Percentiles rank a stretch among this genome's conserved stretches.
phyloP scores from a whole-genome alignment of 1,284 basidiomycete species.

The Tylopilus sp. region DNA sequence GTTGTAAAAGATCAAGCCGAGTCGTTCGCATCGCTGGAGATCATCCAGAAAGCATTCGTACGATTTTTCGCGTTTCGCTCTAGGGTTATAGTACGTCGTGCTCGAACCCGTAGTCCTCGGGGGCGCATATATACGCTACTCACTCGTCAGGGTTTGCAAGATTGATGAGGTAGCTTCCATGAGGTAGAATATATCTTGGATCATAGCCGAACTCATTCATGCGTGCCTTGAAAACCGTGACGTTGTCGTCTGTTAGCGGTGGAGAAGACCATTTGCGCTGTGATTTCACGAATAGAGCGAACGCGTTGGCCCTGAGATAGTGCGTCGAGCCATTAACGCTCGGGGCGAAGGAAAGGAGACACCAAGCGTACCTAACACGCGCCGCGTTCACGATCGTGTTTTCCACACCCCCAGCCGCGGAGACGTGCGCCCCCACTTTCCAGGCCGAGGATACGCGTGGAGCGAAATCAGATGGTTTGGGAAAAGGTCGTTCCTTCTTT shows the following conservation, averaged over 20 bases:
- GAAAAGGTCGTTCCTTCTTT: background rate
- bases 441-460: slow-evolving; percentile 40
- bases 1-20: slow-evolving; percentile 75
- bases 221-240: slow-evolving; percentile 51
- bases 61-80: slow-evolving; percentile 70
- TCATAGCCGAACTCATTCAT: slow-evolving; percentile 59
- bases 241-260: slow-evolving; percentile 46
- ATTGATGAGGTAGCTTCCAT: slow-evolving; percentile 84
- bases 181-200: slow-evolving; percentile 61
- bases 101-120: background rate
- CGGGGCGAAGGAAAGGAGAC: background rate
- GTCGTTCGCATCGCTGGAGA: slow-evolving; percentile 70
- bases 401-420: slow-evolving; percentile 73
- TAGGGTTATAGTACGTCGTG: slow-evolving; percentile 24
- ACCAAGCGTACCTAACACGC: slow-evolving; percentile 52
- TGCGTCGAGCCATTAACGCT: background rate
- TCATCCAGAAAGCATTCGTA: slow-evolving; percentile 83
- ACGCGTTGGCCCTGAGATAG: slow-evolving; percentile 63
- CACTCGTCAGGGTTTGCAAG: slow-evolving; percentile 76
- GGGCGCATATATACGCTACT: slow-evolving; percentile 24
- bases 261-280: slow-evolving; percentile 77
- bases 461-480: slow-evolving; percentile 18
- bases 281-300: slow-evolving; percentile 81
- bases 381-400: slow-evolving; percentile 69
- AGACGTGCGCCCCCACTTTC: slow-evolving; percentile 82